A percentile compares a stretch with the other conserved stretches of the same genome.
Evolutionary conservation across 1,284 basidiomycete species (phyloP).

Genomic region (Leccinum ponderosum): DNA sequence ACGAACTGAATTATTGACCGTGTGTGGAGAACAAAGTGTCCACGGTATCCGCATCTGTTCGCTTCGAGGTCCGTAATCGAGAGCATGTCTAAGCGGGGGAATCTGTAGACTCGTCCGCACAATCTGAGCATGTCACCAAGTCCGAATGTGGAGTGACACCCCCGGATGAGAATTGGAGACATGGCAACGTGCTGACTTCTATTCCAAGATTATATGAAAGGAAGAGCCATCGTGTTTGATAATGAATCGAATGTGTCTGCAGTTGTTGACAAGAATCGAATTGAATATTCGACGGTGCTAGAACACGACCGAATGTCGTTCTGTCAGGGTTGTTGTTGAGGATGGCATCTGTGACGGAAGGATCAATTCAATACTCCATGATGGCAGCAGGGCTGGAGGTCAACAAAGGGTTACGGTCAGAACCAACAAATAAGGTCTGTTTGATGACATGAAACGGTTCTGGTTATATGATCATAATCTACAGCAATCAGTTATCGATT

Average conservation of each 20-base stretch:
- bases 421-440: neutral
- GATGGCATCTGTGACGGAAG: neutral
- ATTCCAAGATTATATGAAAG: neutral
- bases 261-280: neutral
- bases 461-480: constrained; percentile 15
- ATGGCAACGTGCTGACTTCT: neutral
- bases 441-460: neutral
- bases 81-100: neutral
- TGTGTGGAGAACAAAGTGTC: neutral
- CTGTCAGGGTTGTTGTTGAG: constrained; percentile 5
- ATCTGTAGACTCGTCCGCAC: constrained; percentile 7
- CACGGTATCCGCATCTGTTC: neutral
- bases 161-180: constrained; percentile 1
- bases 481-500: constrained; percentile 60
- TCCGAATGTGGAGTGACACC: neutral
- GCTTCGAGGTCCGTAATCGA: neutral
- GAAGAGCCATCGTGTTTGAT: neutral
- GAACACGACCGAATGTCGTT: neutral
- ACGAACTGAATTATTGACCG: neutral
- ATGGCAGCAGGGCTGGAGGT: neutral
- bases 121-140: constrained; percentile 12
- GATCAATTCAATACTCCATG: neutral
- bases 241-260: neutral
- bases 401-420: neutral
- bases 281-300: neutral